Evolutionary conservation across 2,329 filamentous ascomycete species (phyloP).

Genomic region (Fusarium incarnatum): DNA sequence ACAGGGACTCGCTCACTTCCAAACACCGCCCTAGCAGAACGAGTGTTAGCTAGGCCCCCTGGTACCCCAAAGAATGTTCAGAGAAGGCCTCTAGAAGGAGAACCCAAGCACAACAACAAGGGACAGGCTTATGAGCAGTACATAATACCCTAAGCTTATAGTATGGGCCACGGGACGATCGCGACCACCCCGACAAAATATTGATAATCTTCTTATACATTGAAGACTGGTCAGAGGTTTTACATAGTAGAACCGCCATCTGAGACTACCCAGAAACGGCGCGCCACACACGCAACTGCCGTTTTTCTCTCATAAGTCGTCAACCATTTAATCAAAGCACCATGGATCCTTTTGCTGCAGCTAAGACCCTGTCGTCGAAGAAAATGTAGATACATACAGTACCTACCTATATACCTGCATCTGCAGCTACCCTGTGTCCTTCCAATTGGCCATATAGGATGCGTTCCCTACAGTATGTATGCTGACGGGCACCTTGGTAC

Average conservation of each 20-base stretch:
- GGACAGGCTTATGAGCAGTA: constrained; percentile 7
- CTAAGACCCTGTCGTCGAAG: no score
- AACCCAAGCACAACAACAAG: constrained; percentile 17
- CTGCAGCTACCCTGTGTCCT: constrained; percentile 11
- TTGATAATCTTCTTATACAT: neutral
- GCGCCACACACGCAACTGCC: neutral
- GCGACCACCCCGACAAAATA: neutral
- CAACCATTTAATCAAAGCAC: neutral
- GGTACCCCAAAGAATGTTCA: constrained; percentile 25
- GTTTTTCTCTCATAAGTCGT: neutral
- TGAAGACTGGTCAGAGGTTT: neutral
- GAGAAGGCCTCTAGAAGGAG: constrained; percentile 35
- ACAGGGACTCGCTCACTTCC: neutral
- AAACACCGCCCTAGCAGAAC: constrained; percentile 19
- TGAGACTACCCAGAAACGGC: neutral
- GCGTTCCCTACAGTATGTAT: neutral
- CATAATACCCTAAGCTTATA: constrained; percentile 18
- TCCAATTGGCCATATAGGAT: constrained; percentile 1
- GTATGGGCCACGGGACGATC: constrained; percentile 18
- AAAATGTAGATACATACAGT: no score
- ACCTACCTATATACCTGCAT: neutral
- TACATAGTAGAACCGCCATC: neutral
- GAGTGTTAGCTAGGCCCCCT: constrained; percentile 15
- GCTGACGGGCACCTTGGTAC: constrained; percentile 16
- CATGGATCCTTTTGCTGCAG: neutral